Conservation (phyloP, 495 filamentous ascomycete species). For the Extremus antarcticus region DNA sequence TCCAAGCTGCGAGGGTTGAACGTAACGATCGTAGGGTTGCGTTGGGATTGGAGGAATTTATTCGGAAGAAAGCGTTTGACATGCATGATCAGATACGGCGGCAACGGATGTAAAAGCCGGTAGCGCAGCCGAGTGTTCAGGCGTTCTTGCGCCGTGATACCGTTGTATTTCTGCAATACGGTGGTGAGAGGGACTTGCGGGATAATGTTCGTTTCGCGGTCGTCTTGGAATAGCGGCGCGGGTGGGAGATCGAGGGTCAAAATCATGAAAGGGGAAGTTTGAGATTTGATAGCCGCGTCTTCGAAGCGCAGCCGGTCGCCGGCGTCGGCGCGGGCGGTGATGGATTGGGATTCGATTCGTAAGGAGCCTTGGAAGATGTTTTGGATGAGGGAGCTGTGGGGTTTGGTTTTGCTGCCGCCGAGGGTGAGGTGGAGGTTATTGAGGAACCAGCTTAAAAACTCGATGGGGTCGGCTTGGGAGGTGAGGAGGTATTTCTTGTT, state of each 20-base stretch:
- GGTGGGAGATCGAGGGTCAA: conserved; percentile 87
- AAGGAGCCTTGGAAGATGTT: conserved; percentile 86
- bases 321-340: conserved; percentile 82
- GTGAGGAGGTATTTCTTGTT: conserved; percentile 89
- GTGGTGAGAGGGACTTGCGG: conserved; percentile 86
- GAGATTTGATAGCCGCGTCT: conserved; percentile 72
- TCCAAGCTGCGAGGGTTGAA: conserved; percentile 78
- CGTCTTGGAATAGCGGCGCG: conserved; percentile 93
- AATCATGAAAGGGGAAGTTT: conserved; percentile 70
- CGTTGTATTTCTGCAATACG: conserved; percentile 90
- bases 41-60: conserved; percentile 78
- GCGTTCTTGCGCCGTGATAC: conserved; percentile 75
- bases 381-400: conserved; percentile 71
- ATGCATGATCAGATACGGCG: conserved; percentile 86
- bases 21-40: conserved; percentile 96
- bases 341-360: conserved; percentile 84
- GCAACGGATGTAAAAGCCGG: conserved; percentile 81
- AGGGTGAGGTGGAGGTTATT: conserved; percentile 88
- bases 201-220: conserved; percentile 83
- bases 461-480: conserved; percentile 84
- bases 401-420: conserved; percentile 79
- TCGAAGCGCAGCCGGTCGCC: conserved; percentile 88
- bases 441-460: conserved; percentile 94
- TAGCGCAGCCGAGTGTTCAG: conserved; percentile 76
- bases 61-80: conserved; percentile 95